Evolutionary conservation across 257 asterid species (phyloP).

Genomic region (Ocimum tenuiflorum): DNA sequence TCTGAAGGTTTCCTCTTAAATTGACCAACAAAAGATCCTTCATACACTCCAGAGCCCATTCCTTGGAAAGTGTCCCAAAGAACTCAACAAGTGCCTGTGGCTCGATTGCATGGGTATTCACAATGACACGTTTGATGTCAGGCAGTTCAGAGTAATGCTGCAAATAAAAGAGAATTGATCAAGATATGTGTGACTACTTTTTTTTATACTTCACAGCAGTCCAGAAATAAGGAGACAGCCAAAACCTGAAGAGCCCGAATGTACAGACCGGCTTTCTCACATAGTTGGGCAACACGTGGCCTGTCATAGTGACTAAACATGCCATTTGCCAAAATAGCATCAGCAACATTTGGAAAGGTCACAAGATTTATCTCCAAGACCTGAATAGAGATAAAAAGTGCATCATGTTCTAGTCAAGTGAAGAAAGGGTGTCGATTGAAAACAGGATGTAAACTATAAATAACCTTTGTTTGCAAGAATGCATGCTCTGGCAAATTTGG

Average conservation of each 20-base stretch:
- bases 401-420: not conserved
- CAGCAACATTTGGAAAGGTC: conserved; percentile 98
- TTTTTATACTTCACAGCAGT: not conserved
- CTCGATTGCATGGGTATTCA: conserved; percentile 97
- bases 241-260: conserved; percentile 96
- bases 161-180: conserved; percentile 22
- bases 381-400: conserved; percentile 32
- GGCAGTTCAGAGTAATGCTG: conserved; percentile 94
- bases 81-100: conserved; percentile 95
- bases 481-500: conserved; percentile 91
- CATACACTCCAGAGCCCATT: conserved; percentile 98
- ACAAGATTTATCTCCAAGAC: conserved; percentile 92
- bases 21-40: conserved; percentile 83
- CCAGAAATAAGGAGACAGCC: not conserved
- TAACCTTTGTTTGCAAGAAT: conserved; percentile 82
- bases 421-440: not conserved
- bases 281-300: conserved; percentile 95
- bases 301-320: conserved; percentile 99
- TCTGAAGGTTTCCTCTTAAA: conserved; percentile 93
- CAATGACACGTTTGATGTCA: conserved; percentile 89
- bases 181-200: conserved; percentile 1
- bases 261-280: conserved; percentile 97
- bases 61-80: conserved; percentile 85
- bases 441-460: conserved; percentile 9
- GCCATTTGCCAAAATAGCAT: conserved; percentile 97